Evolutionary conservation across 2,329 filamentous ascomycete genomes (phyloP), one percentile per base, ranked within the genome.

Genomic region (Ascochyta pisi): DNA sequence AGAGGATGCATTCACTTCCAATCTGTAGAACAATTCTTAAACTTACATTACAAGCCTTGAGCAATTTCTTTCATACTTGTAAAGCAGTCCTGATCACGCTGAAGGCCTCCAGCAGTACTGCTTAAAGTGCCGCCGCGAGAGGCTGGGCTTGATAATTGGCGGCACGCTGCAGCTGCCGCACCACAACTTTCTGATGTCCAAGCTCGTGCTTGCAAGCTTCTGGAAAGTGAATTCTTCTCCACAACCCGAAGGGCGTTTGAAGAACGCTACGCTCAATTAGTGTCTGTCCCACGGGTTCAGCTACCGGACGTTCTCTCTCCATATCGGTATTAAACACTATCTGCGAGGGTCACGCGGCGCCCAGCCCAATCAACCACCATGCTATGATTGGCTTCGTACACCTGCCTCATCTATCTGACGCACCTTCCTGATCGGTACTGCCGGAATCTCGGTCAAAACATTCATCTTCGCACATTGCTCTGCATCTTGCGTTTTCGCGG

Each of bases 261-360:
- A 41, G 49, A 51, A 42, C 35, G 41, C 31, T 45, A 48, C 37
- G 4, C 43, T 45, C 49, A 55, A 57, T 19, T 42, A 35, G 39
- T 31, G 38, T 43, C 49, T 62, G 58, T 58, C 61, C 62, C 57
- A 63, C 61, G 59, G 48, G 26, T 52, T 42, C 33, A 53, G 55
- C 31, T 57, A 27, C 62, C 64, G 65, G 65, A 62, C 63, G 52
- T 63, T 61, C 41, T 64, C 35, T 64, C 39, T 61, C 65, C 62
- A 62, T 56, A 10, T 57, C 57, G 62, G 66, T 63, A 64, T 64
- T 63, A 58, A 51, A 37, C 61, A 65, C 61, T 69, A 69, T 70
- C 67, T 65, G 65, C 61, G 61, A 37, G 47, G 53, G 54, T 64
- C 63, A 65, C 44, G 60, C 35, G 50, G 16, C 37, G 60, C 64